phyloP scores from a whole-genome alignment of 305 asterid species.

The Rubia tinctorum region DNA sequence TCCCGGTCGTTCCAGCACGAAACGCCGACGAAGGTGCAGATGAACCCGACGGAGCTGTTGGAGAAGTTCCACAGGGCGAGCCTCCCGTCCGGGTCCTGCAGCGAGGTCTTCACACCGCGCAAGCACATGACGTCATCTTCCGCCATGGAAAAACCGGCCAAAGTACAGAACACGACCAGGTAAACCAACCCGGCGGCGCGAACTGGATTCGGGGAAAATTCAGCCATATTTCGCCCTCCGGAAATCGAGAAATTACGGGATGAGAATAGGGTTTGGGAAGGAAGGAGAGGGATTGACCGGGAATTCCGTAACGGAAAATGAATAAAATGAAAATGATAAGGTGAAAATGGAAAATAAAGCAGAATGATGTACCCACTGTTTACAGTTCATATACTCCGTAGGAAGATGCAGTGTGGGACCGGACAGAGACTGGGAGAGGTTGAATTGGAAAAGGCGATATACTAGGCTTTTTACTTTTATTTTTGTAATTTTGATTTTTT shows the following conservation, averaged over 20 bases:
- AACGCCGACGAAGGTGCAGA: conserved; percentile 60
- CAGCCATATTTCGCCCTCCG: background rate
- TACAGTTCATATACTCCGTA: background rate
- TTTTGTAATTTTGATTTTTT: background rate
- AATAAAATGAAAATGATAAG: conserved; percentile 23
- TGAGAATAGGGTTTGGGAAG: background rate
- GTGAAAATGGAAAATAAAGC: conserved; percentile 3
- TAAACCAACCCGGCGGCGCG: background rate
- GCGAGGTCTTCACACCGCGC: conserved; percentile 44
- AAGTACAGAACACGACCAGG: conserved; percentile 11
- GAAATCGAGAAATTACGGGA: background rate
- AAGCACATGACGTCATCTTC: conserved; percentile 69
- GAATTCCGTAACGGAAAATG: conserved; percentile 8
- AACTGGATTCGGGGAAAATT: conserved; percentile 5
- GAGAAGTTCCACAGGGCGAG: conserved; percentile 52
- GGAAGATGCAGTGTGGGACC: conserved; percentile 3
- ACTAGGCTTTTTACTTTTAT: background rate
- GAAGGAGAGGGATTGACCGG: background rate
- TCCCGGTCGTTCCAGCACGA: conserved; percentile 73
- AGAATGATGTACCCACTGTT: background rate
- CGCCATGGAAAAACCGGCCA: conserved; percentile 17
- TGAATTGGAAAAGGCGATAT: background rate
- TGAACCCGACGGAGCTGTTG: conserved; percentile 47
- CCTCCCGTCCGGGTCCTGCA: conserved; percentile 45
- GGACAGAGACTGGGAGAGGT: background rate